Evolutionary conservation across 208 protist genomes (phyloP).

Genomic region (Leishmania arabica): DNA sequence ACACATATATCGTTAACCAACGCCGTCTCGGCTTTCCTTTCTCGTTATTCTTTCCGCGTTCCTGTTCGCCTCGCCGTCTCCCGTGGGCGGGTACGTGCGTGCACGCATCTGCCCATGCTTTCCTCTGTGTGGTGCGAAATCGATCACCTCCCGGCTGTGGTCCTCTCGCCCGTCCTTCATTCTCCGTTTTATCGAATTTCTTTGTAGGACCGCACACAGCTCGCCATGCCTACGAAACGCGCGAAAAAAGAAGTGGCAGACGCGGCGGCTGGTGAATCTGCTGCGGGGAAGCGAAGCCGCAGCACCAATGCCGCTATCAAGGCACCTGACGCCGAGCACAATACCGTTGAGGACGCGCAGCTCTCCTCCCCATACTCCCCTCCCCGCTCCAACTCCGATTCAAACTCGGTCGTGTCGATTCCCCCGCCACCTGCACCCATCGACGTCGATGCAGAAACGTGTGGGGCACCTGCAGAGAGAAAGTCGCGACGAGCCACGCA

Average conservation of each 20-base stretch:
- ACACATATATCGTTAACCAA: neutral
- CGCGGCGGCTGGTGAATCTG: neutral
- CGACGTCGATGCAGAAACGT: constrained; percentile 2
- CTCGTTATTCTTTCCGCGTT: neutral
- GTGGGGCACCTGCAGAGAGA: neutral
- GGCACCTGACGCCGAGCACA: neutral
- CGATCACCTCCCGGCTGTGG: neutral
- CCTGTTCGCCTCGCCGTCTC: neutral
- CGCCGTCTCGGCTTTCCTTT: neutral
- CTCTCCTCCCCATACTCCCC: neutral
- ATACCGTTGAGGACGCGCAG: neutral
- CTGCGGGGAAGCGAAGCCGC: neutral
- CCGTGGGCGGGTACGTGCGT: neutral
- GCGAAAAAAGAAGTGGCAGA: neutral
- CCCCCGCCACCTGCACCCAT: constrained; percentile 1
- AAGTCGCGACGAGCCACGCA: neutral
- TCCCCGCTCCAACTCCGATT: neutral
- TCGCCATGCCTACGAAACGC: constrained; percentile 3
- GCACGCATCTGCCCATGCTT: neutral
- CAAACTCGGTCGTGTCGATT: neutral
- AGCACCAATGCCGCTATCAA: neutral
- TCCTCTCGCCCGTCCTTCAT: neutral
- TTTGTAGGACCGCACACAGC: neutral
- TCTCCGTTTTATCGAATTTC: neutral
- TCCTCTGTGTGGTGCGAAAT: neutral